A percentile compares a stretch with the other conserved stretches of the same genome.
Evolutionary conservation across 2,329 filamentous ascomycete genomes (phyloP).

Genomic region (Diaporthe amygdali): DNA sequence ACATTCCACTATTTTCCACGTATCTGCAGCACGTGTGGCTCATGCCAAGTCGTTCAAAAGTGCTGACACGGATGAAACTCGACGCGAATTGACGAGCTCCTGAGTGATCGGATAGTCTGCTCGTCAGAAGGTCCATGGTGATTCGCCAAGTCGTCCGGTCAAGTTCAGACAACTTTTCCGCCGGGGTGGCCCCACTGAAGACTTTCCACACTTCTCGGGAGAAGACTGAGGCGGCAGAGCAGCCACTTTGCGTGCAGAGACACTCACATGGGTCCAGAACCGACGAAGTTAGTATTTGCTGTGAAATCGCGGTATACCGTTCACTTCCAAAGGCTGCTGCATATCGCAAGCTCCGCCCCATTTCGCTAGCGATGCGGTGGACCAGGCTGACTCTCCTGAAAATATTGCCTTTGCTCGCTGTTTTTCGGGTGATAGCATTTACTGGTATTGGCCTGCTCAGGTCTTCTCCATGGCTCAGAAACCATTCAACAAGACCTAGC

Average conservation of each 20-base stretch:
- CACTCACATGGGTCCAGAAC: neutral
- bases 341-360: neutral
- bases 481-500: neutral
- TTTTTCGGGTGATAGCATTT: neutral
- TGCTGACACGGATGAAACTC: neutral
- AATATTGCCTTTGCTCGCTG: neutral
- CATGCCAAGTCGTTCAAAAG: neutral
- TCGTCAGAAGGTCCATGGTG: neutral
- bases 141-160: neutral
- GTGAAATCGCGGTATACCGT: neutral
- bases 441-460: neutral
- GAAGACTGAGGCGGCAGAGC: neutral
- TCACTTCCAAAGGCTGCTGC: neutral
- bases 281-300: neutral
- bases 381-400: neutral
- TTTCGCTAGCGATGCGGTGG: neutral
- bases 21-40: slow-evolving; percentile 1
- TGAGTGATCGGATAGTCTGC: neutral
- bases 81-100: neutral
- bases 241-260: neutral
- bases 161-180: neutral
- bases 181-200: neutral
- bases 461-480: neutral
- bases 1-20: neutral
- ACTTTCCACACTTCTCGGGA: neutral